These are phyloP conservation scores for Thymus mandschuricus DNA, from an alignment of 257 asterid genomes.

Conservation along the genomic window DNA sequence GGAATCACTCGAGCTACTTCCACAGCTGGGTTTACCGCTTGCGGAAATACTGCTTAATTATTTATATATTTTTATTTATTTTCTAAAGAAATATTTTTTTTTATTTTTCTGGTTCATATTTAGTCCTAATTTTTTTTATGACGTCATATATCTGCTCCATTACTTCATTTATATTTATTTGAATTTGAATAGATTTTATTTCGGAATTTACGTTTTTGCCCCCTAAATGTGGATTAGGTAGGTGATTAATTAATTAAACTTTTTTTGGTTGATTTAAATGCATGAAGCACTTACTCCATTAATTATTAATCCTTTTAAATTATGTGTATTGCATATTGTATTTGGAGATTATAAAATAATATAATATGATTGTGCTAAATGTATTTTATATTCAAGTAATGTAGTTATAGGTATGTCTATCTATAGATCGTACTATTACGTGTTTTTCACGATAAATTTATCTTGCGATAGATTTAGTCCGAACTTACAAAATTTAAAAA, in stretches of 20 bases:
- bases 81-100: not conserved
- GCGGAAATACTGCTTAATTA: slow-evolving; percentile 9
- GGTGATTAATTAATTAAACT: not conserved
- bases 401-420: no score
- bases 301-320: not conserved
- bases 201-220: not conserved
- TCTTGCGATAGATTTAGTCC: no score
- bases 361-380: no score
- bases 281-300: slow-evolving; percentile 5
- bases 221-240: not conserved
- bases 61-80: not conserved
- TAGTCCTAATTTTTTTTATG: slow-evolving; percentile 15
- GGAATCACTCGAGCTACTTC: slow-evolving; percentile 29
- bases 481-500: no score
- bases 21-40: slow-evolving; percentile 26
- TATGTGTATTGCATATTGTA: no score
- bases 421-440: no score
- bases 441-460: no score
- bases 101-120: not conserved
- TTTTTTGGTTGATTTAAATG: not conserved
- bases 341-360: no score
- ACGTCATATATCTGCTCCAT: not conserved
- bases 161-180: no score
- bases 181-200: no score
- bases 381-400: no score